phyloP scores from a whole-genome alignment of 1,284 basidiomycete species.

The Puccinia novopanici region DNA sequence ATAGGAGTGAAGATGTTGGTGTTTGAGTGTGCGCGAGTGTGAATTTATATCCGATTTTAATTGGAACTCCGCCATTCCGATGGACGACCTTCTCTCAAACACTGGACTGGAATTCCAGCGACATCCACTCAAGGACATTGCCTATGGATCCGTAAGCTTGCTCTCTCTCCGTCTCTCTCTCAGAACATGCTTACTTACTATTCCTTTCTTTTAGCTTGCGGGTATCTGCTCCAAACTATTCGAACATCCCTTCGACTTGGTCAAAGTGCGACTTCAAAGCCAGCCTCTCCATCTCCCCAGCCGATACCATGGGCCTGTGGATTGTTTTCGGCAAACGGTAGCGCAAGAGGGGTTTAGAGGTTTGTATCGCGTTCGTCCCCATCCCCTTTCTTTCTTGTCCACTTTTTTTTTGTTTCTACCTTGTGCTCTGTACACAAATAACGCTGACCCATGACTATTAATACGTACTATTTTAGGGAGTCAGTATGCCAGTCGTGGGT shows the following conservation, averaged over 20 bases:
- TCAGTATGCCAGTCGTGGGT: slow-evolving; percentile 82
- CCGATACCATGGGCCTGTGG: slow-evolving; percentile 74
- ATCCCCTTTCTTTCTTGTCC: slow-evolving; percentile 19
- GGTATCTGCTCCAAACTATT: slow-evolving; percentile 81
- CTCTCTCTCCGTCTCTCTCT: neutral
- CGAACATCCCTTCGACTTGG: slow-evolving; percentile 82
- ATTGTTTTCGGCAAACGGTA: slow-evolving; percentile 78
- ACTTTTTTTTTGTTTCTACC: too few species aligned
- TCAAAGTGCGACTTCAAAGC: slow-evolving; percentile 79
- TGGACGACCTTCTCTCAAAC: neutral
- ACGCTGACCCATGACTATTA: too few species aligned
- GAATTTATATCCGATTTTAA: too few species aligned
- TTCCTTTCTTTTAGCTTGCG: slow-evolving; percentile 63
- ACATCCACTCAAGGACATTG: slow-evolving; percentile 45
- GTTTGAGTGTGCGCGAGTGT: too few species aligned
- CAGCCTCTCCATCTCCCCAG: slow-evolving; percentile 74
- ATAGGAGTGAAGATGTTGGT: too few species aligned
- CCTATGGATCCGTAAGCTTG: slow-evolving; percentile 39
- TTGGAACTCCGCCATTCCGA: neutral
- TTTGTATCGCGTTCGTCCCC: slow-evolving; percentile 71
- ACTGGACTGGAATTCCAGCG: neutral
- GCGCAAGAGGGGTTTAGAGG: slow-evolving; percentile 74
- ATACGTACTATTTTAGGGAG: slow-evolving; percentile 69
- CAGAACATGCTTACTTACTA: neutral
- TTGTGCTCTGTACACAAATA: too few species aligned